These are phyloP conservation scores for Aspergillus biplanus DNA, from an alignment of 495 filamentous ascomycete species.

Conservation along the genomic window DNA sequence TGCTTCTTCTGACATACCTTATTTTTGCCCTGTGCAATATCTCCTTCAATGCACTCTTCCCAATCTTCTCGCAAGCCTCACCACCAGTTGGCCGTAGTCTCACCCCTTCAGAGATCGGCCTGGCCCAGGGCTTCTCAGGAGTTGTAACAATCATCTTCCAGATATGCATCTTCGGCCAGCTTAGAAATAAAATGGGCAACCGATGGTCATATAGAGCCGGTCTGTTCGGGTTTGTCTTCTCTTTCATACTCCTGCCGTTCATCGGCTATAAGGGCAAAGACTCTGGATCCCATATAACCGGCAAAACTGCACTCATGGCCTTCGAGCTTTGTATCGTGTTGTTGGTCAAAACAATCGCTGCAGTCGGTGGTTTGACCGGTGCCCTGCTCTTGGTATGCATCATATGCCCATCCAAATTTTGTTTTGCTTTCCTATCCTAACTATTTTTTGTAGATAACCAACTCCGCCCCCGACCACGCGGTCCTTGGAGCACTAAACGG, in stretches of 20 bases:
- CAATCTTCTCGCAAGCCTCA: conserved; percentile 79
- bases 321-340: conserved; percentile 77
- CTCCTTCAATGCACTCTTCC: conserved; percentile 87
- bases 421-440: not conserved
- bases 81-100: conserved; percentile 77
- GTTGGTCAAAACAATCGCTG: conserved; percentile 83
- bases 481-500: conserved; percentile 91
- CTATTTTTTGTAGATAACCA: conserved; percentile 71
- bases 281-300: conserved; percentile 42
- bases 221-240: conserved; percentile 78
- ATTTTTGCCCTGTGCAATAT: conserved; percentile 90
- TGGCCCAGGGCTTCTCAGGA: conserved; percentile 84
- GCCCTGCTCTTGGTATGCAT: conserved; percentile 78
- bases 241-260: conserved; percentile 87
- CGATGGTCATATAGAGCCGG: conserved; percentile 77
- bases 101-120: conserved; percentile 77
- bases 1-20: conserved; percentile 79
- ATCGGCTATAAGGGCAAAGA: conserved; percentile 73
- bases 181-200: conserved; percentile 85
- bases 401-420: conserved; percentile 12
- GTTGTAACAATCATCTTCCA: conserved; percentile 87
- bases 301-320: conserved; percentile 65
- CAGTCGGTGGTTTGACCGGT: conserved; percentile 87
- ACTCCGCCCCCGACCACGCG: conserved; percentile 82
- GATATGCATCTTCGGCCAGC: conserved; percentile 74